These are phyloP conservation scores for Periglandula ipomoeae DNA, from an alignment of 2,329 filamentous ascomycete genomes.

Conservation along the genomic window DNA sequence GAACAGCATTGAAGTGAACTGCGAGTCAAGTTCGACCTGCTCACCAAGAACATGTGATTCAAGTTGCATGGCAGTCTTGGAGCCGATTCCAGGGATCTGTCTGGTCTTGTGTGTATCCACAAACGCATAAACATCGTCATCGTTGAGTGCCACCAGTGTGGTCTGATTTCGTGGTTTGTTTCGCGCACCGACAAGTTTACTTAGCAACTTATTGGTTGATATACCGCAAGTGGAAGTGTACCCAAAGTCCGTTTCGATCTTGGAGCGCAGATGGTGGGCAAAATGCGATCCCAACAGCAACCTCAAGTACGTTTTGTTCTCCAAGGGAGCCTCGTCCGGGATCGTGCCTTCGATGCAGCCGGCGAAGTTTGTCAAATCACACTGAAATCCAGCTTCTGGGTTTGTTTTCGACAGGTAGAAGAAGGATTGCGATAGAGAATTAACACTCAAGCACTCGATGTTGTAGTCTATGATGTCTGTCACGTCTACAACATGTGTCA, in stretches of 20 bases:
- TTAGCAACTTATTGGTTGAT: slow-evolving; percentile 75
- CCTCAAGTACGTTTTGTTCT: slow-evolving; percentile 41
- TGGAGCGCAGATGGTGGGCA: slow-evolving; percentile 61
- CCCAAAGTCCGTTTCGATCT: slow-evolving; percentile 65
- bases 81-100: slow-evolving; percentile 78
- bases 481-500: slow-evolving; percentile 49
- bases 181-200: slow-evolving; percentile 74
- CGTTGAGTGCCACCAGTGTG: slow-evolving; percentile 61
- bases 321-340: slow-evolving; percentile 16
- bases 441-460: slow-evolving; percentile 55
- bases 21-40: slow-evolving; percentile 22
- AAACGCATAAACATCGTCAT: slow-evolving; percentile 51
- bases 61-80: slow-evolving; percentile 44
- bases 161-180: slow-evolving; percentile 88
- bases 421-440: slow-evolving; percentile 60
- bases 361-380: slow-evolving; percentile 59
- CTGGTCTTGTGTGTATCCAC: slow-evolving; percentile 68
- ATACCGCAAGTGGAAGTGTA: slow-evolving; percentile 86
- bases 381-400: slow-evolving; percentile 71
- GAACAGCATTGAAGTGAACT: slow-evolving; percentile 41
- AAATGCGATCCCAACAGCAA: slow-evolving; percentile 75
- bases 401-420: slow-evolving; percentile 68
- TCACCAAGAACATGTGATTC: slow-evolving; percentile 44
- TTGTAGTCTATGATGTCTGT: slow-evolving; percentile 85
- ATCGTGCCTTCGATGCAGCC: slow-evolving; percentile 44